Evolutionary conservation across 2,329 filamentous ascomycete genomes (phyloP).

Genomic region (Waltergamsia citrina): DNA sequence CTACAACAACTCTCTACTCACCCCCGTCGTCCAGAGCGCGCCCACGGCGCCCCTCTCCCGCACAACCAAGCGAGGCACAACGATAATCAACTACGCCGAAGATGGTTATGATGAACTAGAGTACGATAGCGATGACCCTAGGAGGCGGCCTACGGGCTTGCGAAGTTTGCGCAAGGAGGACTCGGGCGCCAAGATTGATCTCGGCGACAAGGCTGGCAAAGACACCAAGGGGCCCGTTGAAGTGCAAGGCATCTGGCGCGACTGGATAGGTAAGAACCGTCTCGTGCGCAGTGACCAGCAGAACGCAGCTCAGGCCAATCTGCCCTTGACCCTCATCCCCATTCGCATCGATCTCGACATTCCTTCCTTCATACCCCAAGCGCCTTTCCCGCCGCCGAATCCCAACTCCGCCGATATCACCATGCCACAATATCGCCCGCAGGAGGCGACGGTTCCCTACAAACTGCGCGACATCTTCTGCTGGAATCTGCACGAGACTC

Average conservation of each 20-base stretch:
- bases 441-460: slow-evolving; percentile 74
- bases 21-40: slow-evolving; percentile 64
- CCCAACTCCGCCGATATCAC: slow-evolving; percentile 59
- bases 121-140: slow-evolving; percentile 64
- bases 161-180: slow-evolving; percentile 77
- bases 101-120: slow-evolving; percentile 80
- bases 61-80: slow-evolving; percentile 95
- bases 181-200: slow-evolving; percentile 47
- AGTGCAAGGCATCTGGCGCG: slow-evolving; percentile 83
- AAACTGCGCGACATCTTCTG: slow-evolving; percentile 90
- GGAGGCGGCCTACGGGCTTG: slow-evolving; percentile 73
- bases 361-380: slow-evolving; percentile 57
- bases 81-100: slow-evolving; percentile 95
- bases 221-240: slow-evolving; percentile 71
- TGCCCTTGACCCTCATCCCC: slow-evolving; percentile 85
- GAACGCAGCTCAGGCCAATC: slow-evolving; percentile 55
- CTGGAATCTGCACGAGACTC: slow-evolving; percentile 93
- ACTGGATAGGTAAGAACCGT: slow-evolving; percentile 80
- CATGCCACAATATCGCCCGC: slow-evolving; percentile 67
- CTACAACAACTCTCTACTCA: slow-evolving; percentile 86
- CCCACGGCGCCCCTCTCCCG: slow-evolving; percentile 60
- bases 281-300: slow-evolving; percentile 47
- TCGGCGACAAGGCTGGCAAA: slow-evolving; percentile 72
- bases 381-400: slow-evolving; percentile 54
- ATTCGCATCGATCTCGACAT: slow-evolving; percentile 96